Base-by-base conservation (phyloP, 768 basidiomycete species). In the Neoboletus brunneissimus region DNA sequence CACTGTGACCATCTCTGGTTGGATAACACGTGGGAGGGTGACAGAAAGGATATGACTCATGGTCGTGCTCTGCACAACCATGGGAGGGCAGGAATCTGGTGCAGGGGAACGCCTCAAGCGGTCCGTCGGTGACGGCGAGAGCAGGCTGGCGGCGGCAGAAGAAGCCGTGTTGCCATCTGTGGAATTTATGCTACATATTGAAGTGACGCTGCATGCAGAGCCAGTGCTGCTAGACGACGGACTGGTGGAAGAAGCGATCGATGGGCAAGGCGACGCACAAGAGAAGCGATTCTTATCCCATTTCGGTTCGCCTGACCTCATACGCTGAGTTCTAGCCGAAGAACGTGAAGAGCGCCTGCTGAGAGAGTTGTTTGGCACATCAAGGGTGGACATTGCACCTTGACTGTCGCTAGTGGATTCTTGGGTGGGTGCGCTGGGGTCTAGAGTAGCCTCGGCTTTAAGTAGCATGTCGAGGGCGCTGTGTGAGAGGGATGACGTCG, bases 1-100 rank as follows among this genome's bases (percentile, higher is more conserved):
- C 47, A 86, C 78, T 5, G 83, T 86, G 27, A 86, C 81, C 84
- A 86, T 86, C 64, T 86, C 84, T 15, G 81, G 77, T 59, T 76
- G 69, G 44, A 80, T 78, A 11, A 72, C 71, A 47, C 70, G 64
- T 10, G 83, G 82, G 13, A 86, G 77, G 42, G 68, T 69, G 15
- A 84, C 79, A 29, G 72, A 72, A n/a, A 85, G 67, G 5, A 70
- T 76, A 67, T 85, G 76, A 56, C 64, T 71, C 31, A 65, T 58
- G 6, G 67, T 56, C 22, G 77, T 77, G 47, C 78, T 75, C 41
- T 74, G 69, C 47, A 80, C 66, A n/a, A 72, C 59, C 75, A 84
- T 78, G 23, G 73, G 70, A 37, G 83, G 81, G 53, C 68, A 70
- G 10, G 64, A 72, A 37, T 67, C 72, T 51, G 72, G 61, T 37